A percentile compares a stretch with the other conserved stretches of the same genome.
These are phyloP conservation scores for Linum lewisii DNA, from an alignment of 345 rosid genomes.

Conservation along the genomic window DNA sequence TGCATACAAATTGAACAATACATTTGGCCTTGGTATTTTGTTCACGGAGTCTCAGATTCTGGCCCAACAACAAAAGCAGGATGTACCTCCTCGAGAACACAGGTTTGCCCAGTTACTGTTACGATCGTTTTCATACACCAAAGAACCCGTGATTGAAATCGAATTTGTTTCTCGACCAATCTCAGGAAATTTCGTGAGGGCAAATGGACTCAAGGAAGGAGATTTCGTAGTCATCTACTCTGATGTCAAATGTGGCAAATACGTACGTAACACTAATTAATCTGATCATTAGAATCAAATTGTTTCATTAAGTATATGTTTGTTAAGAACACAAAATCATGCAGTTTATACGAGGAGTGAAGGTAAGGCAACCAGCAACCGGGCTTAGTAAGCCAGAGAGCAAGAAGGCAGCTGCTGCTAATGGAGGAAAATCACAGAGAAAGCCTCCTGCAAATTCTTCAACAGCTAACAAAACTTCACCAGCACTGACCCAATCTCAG, in stretches of 20 bases:
- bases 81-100: conserved; percentile 99
- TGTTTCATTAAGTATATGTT: not conserved
- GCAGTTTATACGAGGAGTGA: conserved; percentile 94
- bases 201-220: conserved; percentile 96
- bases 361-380: conserved; percentile 66
- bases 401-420: conserved; percentile 28
- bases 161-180: not conserved
- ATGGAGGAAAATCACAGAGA: conserved; percentile 50
- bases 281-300: no score
- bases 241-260: conserved; percentile 89
- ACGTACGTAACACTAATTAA: conserved; percentile 26
- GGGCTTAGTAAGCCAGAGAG: conserved; percentile 42
- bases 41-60: conserved; percentile 65
- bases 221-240: conserved; percentile 97
- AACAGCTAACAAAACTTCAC: not conserved
- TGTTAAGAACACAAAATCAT: not conserved
- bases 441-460: conserved; percentile 32
- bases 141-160: not conserved
- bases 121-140: no score
- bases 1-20: no score
- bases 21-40: not conserved
- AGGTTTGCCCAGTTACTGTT: no score
- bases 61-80: conserved; percentile 99
- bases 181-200: conserved; percentile 84
- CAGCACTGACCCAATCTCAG: no score